These are phyloP conservation scores for Solanum paucissectum DNA, from an alignment of 257 asterid species.

Conservation along the genomic window DNA sequence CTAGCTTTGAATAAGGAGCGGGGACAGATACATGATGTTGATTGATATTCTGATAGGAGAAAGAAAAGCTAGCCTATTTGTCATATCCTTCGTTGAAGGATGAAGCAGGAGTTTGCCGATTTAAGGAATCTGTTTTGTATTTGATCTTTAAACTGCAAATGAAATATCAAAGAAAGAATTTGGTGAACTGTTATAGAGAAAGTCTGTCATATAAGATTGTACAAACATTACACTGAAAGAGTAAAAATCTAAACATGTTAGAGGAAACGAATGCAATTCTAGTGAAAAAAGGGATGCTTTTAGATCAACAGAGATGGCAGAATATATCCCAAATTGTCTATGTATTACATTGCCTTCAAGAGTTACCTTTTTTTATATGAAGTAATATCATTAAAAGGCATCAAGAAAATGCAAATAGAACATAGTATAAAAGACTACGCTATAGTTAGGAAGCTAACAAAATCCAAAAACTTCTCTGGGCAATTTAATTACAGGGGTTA, in stretches of 20 bases:
- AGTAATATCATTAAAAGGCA: background rate
- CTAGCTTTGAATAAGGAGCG: background rate
- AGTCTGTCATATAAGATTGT: background rate
- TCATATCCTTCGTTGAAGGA: background rate
- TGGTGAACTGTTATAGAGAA: background rate
- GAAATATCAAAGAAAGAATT: background rate
- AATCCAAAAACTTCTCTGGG: background rate
- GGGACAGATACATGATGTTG: background rate
- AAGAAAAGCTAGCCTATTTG: background rate
- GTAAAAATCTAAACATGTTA: background rate
- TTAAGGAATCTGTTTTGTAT: background rate
- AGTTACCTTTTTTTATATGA: background rate
- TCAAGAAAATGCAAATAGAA: background rate
- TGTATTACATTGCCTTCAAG: background rate
- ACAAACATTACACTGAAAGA: background rate
- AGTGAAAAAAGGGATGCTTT: background rate
- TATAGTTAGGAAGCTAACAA: background rate
- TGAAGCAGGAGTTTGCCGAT: background rate
- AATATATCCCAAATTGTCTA: background rate
- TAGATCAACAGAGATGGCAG: background rate
- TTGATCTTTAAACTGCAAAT: background rate
- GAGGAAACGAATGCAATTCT: background rate
- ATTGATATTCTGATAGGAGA: background rate
- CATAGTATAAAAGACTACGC: background rate
- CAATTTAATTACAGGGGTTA: background rate